Conservation (phyloP, 2,329 filamentous ascomycete genomes). For the Cladophialophora immunda region DNA sequence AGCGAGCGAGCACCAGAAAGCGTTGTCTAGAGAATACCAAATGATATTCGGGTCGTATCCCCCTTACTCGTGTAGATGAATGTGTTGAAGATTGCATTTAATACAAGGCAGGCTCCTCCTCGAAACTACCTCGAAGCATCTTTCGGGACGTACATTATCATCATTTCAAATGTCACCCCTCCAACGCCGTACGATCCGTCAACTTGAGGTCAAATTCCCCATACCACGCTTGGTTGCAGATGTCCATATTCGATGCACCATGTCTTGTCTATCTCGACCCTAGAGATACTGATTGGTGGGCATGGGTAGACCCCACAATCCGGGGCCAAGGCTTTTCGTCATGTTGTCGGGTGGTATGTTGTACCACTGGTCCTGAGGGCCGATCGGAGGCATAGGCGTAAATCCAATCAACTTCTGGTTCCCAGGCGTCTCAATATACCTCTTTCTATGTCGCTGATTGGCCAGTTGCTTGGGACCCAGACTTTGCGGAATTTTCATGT, state of each 20-base stretch:
- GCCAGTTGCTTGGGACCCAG: not conserved
- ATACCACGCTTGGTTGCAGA: not conserved
- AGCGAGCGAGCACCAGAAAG: not conserved
- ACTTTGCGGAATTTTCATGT: not conserved
- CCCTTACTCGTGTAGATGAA: not conserved
- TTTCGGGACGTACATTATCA: not conserved
- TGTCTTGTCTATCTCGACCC: not conserved
- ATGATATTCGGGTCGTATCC: not conserved
- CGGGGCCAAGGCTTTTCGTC: not conserved
- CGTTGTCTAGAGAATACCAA: not conserved
- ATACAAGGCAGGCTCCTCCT: not conserved
- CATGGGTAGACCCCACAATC: not conserved
- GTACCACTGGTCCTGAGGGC: not conserved
- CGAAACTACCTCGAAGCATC: not conserved
- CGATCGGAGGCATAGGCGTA: not conserved
- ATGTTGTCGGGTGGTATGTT: not conserved
- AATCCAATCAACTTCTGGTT: not conserved
- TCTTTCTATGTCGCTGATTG: not conserved
- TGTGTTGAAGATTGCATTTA: not conserved
- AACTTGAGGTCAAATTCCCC: slow-evolving; percentile 1
- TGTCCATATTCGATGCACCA: not conserved
- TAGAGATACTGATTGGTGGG: not conserved
- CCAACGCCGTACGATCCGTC: not conserved
- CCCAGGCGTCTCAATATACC: not conserved
- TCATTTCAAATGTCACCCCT: not conserved